These are phyloP conservation scores for Peribolospora baueri DNA, from an alignment of 768 basidiomycete genomes.

Conservation along the genomic window DNA sequence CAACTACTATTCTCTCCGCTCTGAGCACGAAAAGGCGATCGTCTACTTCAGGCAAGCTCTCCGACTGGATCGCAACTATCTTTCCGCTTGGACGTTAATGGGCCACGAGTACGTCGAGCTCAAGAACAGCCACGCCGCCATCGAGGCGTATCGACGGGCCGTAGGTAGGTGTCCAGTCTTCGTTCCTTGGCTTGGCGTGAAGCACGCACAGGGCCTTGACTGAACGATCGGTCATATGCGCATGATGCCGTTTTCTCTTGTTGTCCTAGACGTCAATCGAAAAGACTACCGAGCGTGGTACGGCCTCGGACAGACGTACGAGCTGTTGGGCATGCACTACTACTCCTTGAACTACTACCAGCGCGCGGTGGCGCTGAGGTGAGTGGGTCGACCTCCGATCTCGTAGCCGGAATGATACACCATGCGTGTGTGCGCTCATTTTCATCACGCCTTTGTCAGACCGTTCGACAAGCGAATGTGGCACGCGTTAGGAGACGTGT, in stretches of 20 bases:
- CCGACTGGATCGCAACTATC: conserved; percentile 79
- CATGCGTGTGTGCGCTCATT: background rate
- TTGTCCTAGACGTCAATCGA: conserved; percentile 56
- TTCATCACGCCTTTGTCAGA: conserved; percentile 22
- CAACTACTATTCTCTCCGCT: conserved; percentile 84
- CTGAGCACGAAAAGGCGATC: conserved; percentile 86
- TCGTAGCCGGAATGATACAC: background rate
- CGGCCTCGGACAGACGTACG: conserved; percentile 92
- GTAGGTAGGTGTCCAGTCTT: conserved; percentile 39
- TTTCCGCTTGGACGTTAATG: conserved; percentile 97
- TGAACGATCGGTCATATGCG: background rate
- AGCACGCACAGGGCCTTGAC: background rate
- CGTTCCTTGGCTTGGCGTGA: background rate
- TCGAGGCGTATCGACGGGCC: conserved; percentile 87
- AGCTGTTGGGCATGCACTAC: conserved; percentile 84
- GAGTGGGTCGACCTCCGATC: conserved; percentile 7
- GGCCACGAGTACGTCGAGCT: conserved; percentile 97
- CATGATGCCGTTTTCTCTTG: background rate
- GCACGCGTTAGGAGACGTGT: conserved; percentile 82
- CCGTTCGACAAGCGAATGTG: conserved; percentile 91
- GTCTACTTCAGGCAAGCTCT: conserved; percentile 84
- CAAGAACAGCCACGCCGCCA: conserved; percentile 97
- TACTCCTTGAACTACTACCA: conserved; percentile 94
- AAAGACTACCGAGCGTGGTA: conserved; percentile 98
- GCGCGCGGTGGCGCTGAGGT: conserved; percentile 78